These are phyloP conservation scores for Clonostachys solani DNA, from an alignment of 2,329 filamentous ascomycete genomes.

Conservation along the genomic window DNA sequence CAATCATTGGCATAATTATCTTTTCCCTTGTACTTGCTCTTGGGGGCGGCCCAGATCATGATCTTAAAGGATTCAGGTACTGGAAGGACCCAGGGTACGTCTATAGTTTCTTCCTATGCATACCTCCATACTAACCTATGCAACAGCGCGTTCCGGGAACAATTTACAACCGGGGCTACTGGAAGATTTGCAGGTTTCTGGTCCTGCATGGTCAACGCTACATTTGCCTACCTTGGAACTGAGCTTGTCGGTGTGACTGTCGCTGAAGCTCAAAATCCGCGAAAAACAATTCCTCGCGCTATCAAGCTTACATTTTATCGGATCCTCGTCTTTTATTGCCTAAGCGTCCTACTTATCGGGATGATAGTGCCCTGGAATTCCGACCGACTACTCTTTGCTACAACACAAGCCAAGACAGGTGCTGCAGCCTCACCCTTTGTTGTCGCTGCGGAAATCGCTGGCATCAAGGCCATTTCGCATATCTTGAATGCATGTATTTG, in stretches of 20 bases:
- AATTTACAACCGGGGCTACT: constrained; percentile 42
- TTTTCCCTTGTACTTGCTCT: too few relatives aligned
- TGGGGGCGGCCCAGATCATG: too few relatives aligned
- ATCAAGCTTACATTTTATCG: constrained; percentile 74
- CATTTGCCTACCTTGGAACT: constrained; percentile 69
- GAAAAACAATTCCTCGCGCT: constrained; percentile 71
- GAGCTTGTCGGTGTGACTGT: constrained; percentile 71
- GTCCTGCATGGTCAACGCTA: constrained; percentile 67
- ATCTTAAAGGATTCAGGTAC: too few relatives aligned
- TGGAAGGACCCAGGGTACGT: too few relatives aligned
- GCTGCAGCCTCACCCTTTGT: constrained; percentile 48
- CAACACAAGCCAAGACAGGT: constrained; percentile 38
- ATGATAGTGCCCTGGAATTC: constrained; percentile 43
- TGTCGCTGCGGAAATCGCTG: constrained; percentile 49
- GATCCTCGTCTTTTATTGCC: constrained; percentile 50
- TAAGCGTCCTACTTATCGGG: constrained; percentile 48
- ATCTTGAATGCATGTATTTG: constrained; percentile 59
- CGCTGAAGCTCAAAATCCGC: constrained; percentile 66
- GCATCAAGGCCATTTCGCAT: constrained; percentile 43
- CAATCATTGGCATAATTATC: constrained; percentile 54
- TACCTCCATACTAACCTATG: too few relatives aligned
- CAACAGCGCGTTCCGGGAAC: constrained; percentile 49
- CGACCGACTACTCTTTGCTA: constrained; percentile 35
- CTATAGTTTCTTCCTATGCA: constrained; percentile 52
- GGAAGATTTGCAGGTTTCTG: constrained; percentile 68